phyloP scores from a whole-genome alignment of 345 rosid genomes.

The Moricandia moricandioides region DNA sequence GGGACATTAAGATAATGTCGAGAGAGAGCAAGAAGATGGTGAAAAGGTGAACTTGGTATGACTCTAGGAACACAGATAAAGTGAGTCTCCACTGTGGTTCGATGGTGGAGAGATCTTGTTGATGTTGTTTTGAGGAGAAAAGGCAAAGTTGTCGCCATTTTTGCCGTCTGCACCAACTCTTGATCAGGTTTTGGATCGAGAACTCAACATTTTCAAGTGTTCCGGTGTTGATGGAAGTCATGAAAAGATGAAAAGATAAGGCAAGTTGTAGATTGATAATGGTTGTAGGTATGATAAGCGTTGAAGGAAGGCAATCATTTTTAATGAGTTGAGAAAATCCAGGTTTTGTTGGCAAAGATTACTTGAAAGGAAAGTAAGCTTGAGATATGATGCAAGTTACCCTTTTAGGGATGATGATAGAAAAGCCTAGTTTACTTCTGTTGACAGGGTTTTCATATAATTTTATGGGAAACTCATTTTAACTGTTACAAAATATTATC shows the following conservation, averaged over 20 bases:
- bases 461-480: background rate
- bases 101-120: background rate
- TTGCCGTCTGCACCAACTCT: constrained; percentile 46
- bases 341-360: background rate
- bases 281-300: background rate
- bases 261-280: background rate
- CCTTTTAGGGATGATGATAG: background rate
- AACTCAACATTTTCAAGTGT: constrained; percentile 44
- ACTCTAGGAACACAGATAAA: constrained; percentile 45
- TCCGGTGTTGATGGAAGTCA: constrained; percentile 20
- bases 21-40: constrained; percentile 49
- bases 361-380: constrained; percentile 33
- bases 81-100: constrained; percentile 47
- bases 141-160: constrained; percentile 52
- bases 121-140: constrained; percentile 21
- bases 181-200: constrained; percentile 47
- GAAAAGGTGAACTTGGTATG: constrained; percentile 38
- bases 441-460: background rate
- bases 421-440: background rate
- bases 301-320: constrained; percentile 25
- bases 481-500: background rate
- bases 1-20: constrained; percentile 52
- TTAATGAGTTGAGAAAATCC: background rate
- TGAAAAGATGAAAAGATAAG: background rate
- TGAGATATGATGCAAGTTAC: constrained; percentile 9